Evolutionary conservation across 2,329 filamentous ascomycete species (phyloP).

Genomic region (Claviceps citrina): DNA sequence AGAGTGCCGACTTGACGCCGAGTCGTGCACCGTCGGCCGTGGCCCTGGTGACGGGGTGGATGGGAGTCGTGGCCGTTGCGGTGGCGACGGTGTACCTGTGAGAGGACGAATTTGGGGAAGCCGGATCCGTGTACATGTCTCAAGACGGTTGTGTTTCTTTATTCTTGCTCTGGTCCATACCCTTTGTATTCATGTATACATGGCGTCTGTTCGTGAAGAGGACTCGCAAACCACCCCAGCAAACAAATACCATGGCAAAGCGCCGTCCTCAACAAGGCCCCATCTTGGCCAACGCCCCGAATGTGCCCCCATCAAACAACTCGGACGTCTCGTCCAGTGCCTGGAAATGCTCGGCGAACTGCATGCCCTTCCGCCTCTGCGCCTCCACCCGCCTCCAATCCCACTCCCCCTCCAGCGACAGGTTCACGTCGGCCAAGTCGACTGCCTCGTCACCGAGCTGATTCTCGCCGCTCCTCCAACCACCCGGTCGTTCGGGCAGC

Average conservation of each 20-base stretch:
- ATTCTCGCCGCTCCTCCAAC: slow-evolving; percentile 36
- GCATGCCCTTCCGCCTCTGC: slow-evolving; percentile 38
- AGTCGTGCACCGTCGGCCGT: background rate
- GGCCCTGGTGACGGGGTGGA: background rate
- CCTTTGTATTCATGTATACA: no score
- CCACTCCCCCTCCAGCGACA: slow-evolving; percentile 28
- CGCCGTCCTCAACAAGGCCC: slow-evolving; percentile 20
- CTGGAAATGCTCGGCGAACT: slow-evolving; percentile 39
- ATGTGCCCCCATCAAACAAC: slow-evolving; percentile 37
- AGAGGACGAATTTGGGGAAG: no score
- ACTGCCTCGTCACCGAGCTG: slow-evolving; percentile 6
- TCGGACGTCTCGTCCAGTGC: slow-evolving; percentile 37
- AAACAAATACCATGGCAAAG: background rate
- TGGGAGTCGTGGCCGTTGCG: background rate
- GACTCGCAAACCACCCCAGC: no score
- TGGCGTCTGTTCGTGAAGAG: no score
- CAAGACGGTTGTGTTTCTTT: no score
- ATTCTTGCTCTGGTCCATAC: no score
- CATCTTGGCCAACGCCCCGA: slow-evolving; percentile 36
- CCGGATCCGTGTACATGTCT: no score
- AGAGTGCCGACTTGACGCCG: background rate
- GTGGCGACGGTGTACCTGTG: background rate
- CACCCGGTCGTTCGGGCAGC: slow-evolving; percentile 57
- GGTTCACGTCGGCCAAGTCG: slow-evolving; percentile 12
- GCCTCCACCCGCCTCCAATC: slow-evolving; percentile 44